Conservation (phyloP, 352 stramenopile genomes). For the Globisporangium paddicum region DNA sequence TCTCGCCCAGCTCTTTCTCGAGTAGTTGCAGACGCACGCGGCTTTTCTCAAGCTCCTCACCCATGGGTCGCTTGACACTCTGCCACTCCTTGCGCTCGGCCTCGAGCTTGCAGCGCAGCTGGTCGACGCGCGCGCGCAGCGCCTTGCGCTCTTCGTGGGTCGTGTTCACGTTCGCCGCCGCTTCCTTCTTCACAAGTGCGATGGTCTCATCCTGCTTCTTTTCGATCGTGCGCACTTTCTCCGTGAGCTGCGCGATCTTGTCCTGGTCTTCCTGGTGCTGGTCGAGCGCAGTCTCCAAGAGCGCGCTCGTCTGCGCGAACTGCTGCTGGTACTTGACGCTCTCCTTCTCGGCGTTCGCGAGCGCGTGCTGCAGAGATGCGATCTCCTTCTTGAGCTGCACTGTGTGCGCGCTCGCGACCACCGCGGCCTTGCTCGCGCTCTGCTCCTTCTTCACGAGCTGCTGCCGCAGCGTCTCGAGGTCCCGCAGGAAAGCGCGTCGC, state of each 20-base stretch:
- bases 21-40: conserved; percentile 43
- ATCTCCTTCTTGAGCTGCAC: conserved; percentile 82
- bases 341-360: conserved; percentile 38
- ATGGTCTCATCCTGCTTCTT: conserved; percentile 64
- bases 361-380: conserved; percentile 40
- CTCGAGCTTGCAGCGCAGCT: conserved; percentile 62
- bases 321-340: conserved; percentile 41
- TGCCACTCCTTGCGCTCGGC: conserved; percentile 68
- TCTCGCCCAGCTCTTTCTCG: conserved; percentile 66
- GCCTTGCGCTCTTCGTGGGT: conserved; percentile 69
- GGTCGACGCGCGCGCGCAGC: conserved; percentile 55
- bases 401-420: conserved; percentile 49
- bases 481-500: conserved; percentile 52
- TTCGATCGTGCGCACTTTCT: conserved; percentile 52
- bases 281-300: conserved; percentile 70
- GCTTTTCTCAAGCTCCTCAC: conserved; percentile 51
- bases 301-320: conserved; percentile 61
- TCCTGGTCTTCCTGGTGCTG: conserved; percentile 67
- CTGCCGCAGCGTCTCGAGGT: conserved; percentile 69
- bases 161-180: conserved; percentile 40
- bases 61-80: conserved; percentile 37
- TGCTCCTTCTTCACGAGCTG: conserved; percentile 80
- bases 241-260: conserved; percentile 38
- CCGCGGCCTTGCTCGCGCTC: conserved; percentile 31
- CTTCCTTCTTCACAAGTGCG: conserved; percentile 49